These are phyloP conservation scores for Vitellaria paradoxa DNA, from an alignment of 179 eudicot genomes.

Conservation along the genomic window DNA sequence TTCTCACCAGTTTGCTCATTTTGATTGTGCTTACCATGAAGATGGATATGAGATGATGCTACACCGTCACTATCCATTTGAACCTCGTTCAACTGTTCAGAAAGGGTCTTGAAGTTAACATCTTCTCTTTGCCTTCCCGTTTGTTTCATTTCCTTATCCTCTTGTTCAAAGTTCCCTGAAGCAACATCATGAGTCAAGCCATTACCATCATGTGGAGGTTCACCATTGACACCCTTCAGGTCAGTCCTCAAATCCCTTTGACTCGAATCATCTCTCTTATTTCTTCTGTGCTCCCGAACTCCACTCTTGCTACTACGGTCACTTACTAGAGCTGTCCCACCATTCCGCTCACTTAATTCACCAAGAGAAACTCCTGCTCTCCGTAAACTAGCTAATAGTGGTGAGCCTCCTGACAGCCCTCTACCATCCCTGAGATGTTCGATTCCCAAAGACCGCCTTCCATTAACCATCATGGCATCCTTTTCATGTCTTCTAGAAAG, in stretches of 20 bases:
- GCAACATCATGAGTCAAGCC: conserved; percentile 14
- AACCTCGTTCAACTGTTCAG: conserved; percentile 54
- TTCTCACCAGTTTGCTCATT: conserved; percentile 35
- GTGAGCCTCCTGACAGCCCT: conserved; percentile 40
- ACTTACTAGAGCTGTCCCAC: conserved; percentile 34
- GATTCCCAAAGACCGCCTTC: conserved; percentile 52
- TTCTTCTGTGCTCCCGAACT: conserved; percentile 36
- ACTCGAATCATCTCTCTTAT: conserved; percentile 38
- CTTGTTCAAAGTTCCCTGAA: conserved; percentile 20
- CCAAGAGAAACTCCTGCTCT: conserved; percentile 22
- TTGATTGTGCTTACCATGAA: conserved; percentile 26
- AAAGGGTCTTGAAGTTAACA: conserved; percentile 39
- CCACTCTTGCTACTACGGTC: conserved; percentile 44
- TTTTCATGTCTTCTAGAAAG: conserved; percentile 50
- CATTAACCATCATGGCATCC: conserved; percentile 32
- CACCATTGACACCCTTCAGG: conserved; percentile 28
- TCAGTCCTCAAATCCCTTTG: conserved; percentile 27
- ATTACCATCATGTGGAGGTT: conserved; percentile 30
- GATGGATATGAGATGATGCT: conserved; percentile 45
- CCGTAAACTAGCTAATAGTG: conserved; percentile 29
- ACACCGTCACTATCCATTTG: conserved; percentile 53
- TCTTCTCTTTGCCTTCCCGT: conserved; percentile 38
- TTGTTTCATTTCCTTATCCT: conserved; percentile 32
- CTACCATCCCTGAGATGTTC: conserved; percentile 42
- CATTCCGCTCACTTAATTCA: conserved; percentile 29